Evolutionary conservation across 2,329 filamentous ascomycete species (phyloP), one percentile per base, ranked within the genome.

Genomic region (Cladosporium sp.): DNA sequence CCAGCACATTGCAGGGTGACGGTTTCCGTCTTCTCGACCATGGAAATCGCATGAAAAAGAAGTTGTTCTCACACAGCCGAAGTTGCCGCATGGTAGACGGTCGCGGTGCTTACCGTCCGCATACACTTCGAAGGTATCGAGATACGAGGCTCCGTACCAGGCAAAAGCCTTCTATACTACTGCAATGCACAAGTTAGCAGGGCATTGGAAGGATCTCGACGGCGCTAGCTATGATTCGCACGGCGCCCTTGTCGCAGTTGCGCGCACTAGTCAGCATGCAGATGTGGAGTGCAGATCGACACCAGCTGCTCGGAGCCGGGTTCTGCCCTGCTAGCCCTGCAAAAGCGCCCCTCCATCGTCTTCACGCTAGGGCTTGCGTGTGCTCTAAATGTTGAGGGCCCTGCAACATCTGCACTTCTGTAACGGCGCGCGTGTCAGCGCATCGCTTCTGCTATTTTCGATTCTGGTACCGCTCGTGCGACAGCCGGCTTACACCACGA

Each of bases 361-460:
- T 37, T 37, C 50, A 40, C 50, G 19, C 50, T 52, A 52, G 50
- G 12, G 25, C 25, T 17, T 50, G 17, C 11, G 17, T 28, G 25
- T 50, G 25, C 30, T 34, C 30, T 34, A 34, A 34, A 34, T 34
- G 30, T 34, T 9, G 30, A 34, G 30, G 25, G 30, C 30, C 37
- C 52, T 55, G 52, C 52, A 45, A 38, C 52, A 19, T 22, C 52
- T 40, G 52, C 52, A 47, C 39, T 37, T 38, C 52, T 55, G 52
- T 45, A 22, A 55, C 52, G 36, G 19, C 30, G 52, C 34, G 54
- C 42, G 54, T 56, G 42, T 56, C 54, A 55, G 52, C 40, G 34
- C 50, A 47, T 47, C 36, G 49, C 49, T 34, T 51, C 36, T 22
- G 36, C 30, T 34, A 37, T 39, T 36, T 38, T 17, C 34, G 17